Base-by-base conservation (phyloP, 768 basidiomycete species). In the Roridomyces roridus region DNA sequence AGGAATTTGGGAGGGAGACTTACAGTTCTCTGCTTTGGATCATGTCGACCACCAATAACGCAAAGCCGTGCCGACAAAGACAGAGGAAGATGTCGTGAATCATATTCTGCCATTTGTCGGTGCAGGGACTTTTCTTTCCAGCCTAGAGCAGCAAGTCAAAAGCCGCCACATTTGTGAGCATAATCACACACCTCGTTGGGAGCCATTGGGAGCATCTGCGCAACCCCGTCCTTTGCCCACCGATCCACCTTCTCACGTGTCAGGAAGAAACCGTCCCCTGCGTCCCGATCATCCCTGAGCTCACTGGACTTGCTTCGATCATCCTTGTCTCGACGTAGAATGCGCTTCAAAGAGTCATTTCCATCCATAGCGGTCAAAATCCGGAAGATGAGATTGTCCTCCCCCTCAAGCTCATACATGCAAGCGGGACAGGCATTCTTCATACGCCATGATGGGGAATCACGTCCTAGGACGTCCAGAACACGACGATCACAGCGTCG, bases 21-120 rank as follows among this genome's bases (percentile, higher is more conserved):
- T 62, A 76, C 75, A 76, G 53, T 51, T 78, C 71, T 6, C 75
- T 72, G 50, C 70, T 73, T 6, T 42, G 37, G 10, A 74, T 44
- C 72, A 76, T 74, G 46, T 77, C 76, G 0, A 55, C 58, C 0
- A 74, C 39, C 47, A 61, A 63, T 2, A 72, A 47, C 21, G 70
- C 51, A 0, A 73, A 61, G 2, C 72, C 71, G 67, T 77, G 74
- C 2, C 65, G 57, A 54, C 76, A 77, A 7, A 67, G 67, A 56
- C 58, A 43, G 0, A 72, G 67, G 54, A 80, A 80, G 9, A 76
- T 18, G 62, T 50, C 34, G 12, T 72, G 74, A 21, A 59, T 61
- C 57, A 23, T 75, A n/a, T 50, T 50, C 15, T 50, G 18, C 48
- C 48, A 50, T 6, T 36, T 2, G 6, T 50, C 36, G 31, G 31